Percentiles rank a stretch among this genome's conserved stretches.
phyloP scores from a whole-genome alignment of 2,329 filamentous ascomycete species.

The Clonostachys rosea region DNA sequence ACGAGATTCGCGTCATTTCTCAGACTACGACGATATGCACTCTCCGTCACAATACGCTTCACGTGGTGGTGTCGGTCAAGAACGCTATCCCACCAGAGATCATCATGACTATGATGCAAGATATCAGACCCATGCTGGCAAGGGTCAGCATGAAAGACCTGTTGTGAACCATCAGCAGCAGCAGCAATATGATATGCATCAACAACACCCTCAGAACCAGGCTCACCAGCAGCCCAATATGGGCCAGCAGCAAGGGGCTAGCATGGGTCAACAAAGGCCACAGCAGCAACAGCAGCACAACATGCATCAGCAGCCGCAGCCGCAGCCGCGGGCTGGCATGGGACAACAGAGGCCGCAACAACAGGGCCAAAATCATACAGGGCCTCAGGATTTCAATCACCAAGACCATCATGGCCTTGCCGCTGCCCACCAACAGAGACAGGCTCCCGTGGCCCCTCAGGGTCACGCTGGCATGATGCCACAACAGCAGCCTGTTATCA shows the following conservation, averaged over 20 bases:
- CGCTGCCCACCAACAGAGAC: neutral
- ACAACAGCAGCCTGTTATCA: neutral
- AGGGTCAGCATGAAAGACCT: too few species aligned
- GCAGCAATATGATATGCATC: neutral
- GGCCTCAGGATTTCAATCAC: too few species aligned
- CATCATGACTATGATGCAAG: too few species aligned
- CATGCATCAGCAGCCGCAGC: neutral
- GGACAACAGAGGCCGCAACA: neutral
- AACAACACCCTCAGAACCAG: too few species aligned
- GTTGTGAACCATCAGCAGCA: neutral
- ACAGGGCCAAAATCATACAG: too few species aligned
- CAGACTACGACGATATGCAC: too few species aligned
- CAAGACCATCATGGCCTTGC: too few species aligned
- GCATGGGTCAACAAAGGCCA: neutral
- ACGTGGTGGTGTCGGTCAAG: too few species aligned
- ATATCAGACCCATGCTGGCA: too few species aligned
- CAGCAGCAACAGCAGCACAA: neutral
- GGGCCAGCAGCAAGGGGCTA: slow-evolving; percentile 1
- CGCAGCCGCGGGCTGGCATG: neutral
- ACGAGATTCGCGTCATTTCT: too few species aligned
- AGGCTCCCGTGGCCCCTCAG: neutral
- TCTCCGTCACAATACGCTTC: too few species aligned
- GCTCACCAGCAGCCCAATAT: neutral
- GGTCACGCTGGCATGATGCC: neutral
- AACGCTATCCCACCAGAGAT: too few species aligned